phyloP scores from a whole-genome alignment of 305 asterid species.

The Fraxinus floribunda region DNA sequence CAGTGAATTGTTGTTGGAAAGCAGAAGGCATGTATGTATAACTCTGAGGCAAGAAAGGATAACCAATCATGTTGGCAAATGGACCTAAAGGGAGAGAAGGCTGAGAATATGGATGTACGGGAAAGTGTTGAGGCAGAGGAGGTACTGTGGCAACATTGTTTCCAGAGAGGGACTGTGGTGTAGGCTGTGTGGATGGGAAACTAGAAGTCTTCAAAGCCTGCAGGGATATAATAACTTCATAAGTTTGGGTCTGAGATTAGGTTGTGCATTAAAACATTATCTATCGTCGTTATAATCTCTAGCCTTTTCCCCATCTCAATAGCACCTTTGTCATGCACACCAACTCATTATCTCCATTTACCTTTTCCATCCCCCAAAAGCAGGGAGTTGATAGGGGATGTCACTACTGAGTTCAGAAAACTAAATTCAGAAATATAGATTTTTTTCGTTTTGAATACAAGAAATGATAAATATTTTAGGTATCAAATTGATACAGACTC shows the following conservation, averaged over 20 bases:
- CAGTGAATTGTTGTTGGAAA: conserved; percentile 79
- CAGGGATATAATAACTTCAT: neutral
- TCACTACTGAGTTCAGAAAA: neutral
- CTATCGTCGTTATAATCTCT: neutral
- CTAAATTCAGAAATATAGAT: neutral
- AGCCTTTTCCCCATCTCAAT: neutral
- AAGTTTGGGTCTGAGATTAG: neutral
- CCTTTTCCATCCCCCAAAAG: neutral
- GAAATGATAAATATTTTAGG: neutral
- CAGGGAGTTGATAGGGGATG: neutral
- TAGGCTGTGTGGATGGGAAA: conserved; percentile 54
- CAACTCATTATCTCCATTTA: neutral
- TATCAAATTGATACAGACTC: neutral
- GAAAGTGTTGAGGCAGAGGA: conserved; percentile 74
- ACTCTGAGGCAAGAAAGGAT: conserved; percentile 82
- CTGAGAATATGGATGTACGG: conserved; percentile 81
- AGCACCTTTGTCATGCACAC: neutral
- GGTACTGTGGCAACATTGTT: conserved; percentile 68
- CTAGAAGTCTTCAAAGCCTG: conserved; percentile 69
- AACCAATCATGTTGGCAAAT: conserved; percentile 73
- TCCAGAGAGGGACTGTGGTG: conserved; percentile 59
- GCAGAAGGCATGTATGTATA: conserved; percentile 78
- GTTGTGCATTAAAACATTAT: neutral
- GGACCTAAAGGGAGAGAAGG: conserved; percentile 77
- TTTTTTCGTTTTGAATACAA: neutral